phyloP scores from a whole-genome alignment of 2,329 filamentous ascomycete species.

The Botryosphaeria agaves region DNA sequence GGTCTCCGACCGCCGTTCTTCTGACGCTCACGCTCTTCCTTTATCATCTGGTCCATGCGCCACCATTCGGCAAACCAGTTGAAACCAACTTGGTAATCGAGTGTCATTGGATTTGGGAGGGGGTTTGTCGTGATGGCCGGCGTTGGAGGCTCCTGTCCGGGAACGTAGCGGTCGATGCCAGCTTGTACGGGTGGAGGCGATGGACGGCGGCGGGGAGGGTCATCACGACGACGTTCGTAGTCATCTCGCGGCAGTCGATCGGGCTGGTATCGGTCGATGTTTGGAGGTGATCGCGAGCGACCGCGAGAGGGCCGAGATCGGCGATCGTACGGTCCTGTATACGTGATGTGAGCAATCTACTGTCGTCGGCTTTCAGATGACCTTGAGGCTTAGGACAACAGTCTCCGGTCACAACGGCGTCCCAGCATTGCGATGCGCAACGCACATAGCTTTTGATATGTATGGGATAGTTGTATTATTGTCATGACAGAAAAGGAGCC shows the following conservation, averaged over 20 bases:
- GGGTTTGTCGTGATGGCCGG: constrained; percentile 43
- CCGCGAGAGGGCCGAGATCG: constrained; percentile 19
- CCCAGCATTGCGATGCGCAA: background rate
- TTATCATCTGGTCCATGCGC: constrained; percentile 66
- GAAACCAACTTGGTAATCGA: constrained; percentile 69
- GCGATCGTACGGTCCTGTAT: constrained; percentile 9
- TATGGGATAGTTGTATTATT: too few species aligned
- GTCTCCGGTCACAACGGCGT: background rate
- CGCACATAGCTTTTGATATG: too few species aligned
- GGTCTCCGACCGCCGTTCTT: constrained; percentile 52
- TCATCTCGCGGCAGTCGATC: constrained; percentile 49
- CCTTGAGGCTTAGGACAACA: too few species aligned
- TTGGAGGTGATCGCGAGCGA: constrained; percentile 54
- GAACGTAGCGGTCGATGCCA: constrained; percentile 74
- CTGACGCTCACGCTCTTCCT: constrained; percentile 59
- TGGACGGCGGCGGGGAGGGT: constrained; percentile 38
- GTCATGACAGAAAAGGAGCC: background rate
- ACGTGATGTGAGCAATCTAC: too few species aligned
- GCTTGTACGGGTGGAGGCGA: constrained; percentile 42
- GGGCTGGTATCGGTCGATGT: constrained; percentile 64
- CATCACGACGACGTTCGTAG: constrained; percentile 44
- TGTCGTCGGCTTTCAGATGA: too few species aligned
- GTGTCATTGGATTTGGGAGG: constrained; percentile 50
- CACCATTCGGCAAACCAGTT: constrained; percentile 81
- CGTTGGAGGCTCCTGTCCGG: constrained; percentile 45